Percentiles rank a stretch among this genome's conserved stretches.
Evolutionary conservation across 192 early-diverging fungal genomes (phyloP).

Genomic region (Gorgonomyces haynaldii): DNA sequence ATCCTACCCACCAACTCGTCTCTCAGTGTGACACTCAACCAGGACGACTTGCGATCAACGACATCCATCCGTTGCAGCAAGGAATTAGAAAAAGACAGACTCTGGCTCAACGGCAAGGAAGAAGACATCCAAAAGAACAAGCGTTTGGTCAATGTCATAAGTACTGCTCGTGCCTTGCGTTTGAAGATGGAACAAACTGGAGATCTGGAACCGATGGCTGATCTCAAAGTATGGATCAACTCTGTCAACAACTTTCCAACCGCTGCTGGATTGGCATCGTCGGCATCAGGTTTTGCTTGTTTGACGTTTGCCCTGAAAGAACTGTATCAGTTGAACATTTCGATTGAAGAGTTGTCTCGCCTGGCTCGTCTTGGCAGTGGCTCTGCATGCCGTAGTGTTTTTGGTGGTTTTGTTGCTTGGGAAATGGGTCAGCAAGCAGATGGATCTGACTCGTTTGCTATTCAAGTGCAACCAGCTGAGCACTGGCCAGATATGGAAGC

Average conservation of each 20-base stretch:
- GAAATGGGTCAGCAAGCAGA: conserved; percentile 74
- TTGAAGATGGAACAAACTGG: conserved; percentile 45
- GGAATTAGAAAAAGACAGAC: conserved; percentile 41
- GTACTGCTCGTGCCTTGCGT: conserved; percentile 63
- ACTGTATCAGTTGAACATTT: conserved; percentile 51
- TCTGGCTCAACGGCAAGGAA: conserved; percentile 94
- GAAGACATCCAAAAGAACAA: conserved; percentile 68
- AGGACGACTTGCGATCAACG: conserved; percentile 91
- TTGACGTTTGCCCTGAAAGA: conserved; percentile 72
- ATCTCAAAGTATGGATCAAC: conserved; percentile 67
- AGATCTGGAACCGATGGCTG: conserved; percentile 42
- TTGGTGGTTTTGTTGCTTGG: conserved; percentile 99
- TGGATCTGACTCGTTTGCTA: conserved; percentile 66
- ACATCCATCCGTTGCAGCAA: conserved; percentile 68
- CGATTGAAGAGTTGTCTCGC: conserved; percentile 59
- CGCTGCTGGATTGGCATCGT: conserved; percentile 94
- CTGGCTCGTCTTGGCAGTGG: conserved; percentile 93
- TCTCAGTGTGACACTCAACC: conserved; percentile 89
- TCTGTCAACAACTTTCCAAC: conserved; percentile 99
- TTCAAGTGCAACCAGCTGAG: conserved; percentile 74
- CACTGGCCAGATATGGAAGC: conserved; percentile 98
- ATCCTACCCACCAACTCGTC: conserved; percentile 97
- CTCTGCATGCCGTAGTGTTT: conserved; percentile 91
- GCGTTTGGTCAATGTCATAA: conserved; percentile 74
- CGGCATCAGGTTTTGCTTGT: conserved; percentile 90